Base-by-base conservation (phyloP, 2,329 filamentous ascomycete species). In the Xylariaceae sp. region DNA sequence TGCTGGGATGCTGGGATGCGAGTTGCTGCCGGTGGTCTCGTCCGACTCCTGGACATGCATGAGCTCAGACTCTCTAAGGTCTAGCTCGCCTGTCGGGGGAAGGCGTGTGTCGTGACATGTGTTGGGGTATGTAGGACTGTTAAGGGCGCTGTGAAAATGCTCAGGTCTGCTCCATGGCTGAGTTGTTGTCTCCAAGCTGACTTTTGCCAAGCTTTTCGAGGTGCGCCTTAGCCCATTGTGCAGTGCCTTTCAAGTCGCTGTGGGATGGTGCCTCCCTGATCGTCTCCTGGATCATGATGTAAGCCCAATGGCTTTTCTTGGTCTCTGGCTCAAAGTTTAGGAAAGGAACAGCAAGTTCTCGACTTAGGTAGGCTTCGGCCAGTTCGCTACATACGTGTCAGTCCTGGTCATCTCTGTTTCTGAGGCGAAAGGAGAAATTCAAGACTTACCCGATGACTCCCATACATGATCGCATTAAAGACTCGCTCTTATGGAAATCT, bases 181-280 rank as follows among this genome's bases (percentile, higher is more conserved):
- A 73, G 60, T 65, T 67, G 44, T 68, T 64, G 57, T 80, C 80
- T 51, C 80, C 78, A 45, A 85, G 72, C 72, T 99, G 94, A 62
- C 90, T 87, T 80, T 96, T 97, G 69, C 22, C 7, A 27, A 27
- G 22, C 22, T 27, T 27, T 27, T 27, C 22, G 22, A 97, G 91
- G 69, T 96, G 90, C 73, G 97, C 94, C 53, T 92, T 87, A 56
- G 94, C 91, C 94, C 94, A 99, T 62, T 92, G 87, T 66, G 94
- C 94, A 42, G 94, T 97, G 58, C 96, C 90, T 58, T 94, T 86
- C 3, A 94, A 99, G 56, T 91, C 87, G 27, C 81, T 66, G 60
- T 85, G 80, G 75, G 89, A 96, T 42, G 97, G 91, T 60, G 89
- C 86, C 76, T 94, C 96, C 51, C 83, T 81, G 64, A 91, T 88